Evolutionary conservation across 2,329 filamentous ascomycete genomes (phyloP).

Genomic region (Beauveria bassiana): DNA sequence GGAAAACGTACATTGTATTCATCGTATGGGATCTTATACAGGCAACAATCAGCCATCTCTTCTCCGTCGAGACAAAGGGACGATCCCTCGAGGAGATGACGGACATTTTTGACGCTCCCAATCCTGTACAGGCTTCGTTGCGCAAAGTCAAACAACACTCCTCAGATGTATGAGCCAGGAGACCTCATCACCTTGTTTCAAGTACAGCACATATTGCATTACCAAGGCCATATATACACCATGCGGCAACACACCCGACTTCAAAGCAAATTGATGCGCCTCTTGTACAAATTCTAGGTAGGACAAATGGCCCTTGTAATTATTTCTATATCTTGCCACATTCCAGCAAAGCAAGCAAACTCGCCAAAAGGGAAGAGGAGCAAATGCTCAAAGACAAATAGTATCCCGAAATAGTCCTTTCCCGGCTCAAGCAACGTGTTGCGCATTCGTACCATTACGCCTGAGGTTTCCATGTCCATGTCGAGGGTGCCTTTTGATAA

Average conservation of each 20-base stretch:
- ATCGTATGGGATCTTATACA: constrained; percentile 2
- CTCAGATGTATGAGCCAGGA: not conserved
- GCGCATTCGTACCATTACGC: not conserved
- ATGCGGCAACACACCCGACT: too few relatives aligned
- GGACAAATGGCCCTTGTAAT: too few relatives aligned
- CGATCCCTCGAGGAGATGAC: constrained; percentile 21
- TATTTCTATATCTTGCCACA: not conserved
- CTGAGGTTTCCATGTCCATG: not conserved
- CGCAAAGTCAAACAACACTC: not conserved
- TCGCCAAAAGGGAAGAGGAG: not conserved
- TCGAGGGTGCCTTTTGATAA: not conserved
- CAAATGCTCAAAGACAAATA: not conserved
- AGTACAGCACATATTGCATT: too few relatives aligned
- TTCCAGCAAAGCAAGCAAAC: not conserved
- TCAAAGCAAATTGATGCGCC: too few relatives aligned
- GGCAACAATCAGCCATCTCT: constrained; percentile 22
- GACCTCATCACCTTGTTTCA: too few relatives aligned
- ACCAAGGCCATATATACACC: too few relatives aligned
- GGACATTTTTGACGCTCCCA: constrained; percentile 19
- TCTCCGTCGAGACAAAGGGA: constrained; percentile 24
- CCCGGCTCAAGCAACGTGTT: not conserved
- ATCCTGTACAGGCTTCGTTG: constrained; percentile 14
- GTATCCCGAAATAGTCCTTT: not conserved
- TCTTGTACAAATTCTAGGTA: too few relatives aligned
- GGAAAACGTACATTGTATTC: constrained; percentile 35